phyloP scores from a whole-genome alignment of 2,329 filamentous ascomycete species.

The Chrysoporthe austroafricana region DNA sequence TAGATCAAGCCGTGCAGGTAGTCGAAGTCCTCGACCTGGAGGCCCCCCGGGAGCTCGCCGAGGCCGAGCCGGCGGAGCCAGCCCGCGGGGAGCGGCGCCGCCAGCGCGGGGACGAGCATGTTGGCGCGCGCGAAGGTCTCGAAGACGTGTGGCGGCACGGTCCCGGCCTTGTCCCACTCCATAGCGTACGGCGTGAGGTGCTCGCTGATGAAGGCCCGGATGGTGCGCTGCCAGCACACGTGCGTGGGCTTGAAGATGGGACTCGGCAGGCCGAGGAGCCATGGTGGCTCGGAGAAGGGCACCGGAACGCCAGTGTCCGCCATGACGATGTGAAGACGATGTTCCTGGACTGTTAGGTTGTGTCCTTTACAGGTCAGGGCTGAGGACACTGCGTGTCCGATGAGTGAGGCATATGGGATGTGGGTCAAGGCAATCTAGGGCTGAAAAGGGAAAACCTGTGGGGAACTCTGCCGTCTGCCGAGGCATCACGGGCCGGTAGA shows the following conservation, averaged over 20 bases:
- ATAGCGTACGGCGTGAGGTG: constrained; percentile 64
- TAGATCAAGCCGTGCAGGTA: constrained; percentile 73
- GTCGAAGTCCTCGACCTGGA: constrained; percentile 75
- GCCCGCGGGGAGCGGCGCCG: constrained; percentile 68
- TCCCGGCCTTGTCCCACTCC: constrained; percentile 71
- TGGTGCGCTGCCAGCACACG: constrained; percentile 67
- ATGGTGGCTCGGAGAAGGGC: constrained; percentile 76
- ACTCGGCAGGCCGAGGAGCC: constrained; percentile 70
- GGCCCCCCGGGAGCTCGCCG: constrained; percentile 65
- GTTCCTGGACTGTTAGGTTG: neutral
- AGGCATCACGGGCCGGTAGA: neutral
- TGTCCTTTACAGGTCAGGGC: neutral
- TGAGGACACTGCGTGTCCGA: neutral
- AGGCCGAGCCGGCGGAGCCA: constrained; percentile 71
- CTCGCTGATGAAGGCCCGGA: constrained; percentile 67
- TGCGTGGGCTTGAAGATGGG: constrained; percentile 73
- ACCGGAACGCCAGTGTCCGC: constrained; percentile 37
- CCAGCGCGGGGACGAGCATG: constrained; percentile 73
- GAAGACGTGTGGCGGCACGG: constrained; percentile 67
- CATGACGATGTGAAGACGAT: neutral
- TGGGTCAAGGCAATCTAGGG: neutral
- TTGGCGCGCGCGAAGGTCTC: constrained; percentile 65
- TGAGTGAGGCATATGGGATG: neutral
- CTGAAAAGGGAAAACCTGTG: neutral
- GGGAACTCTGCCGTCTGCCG: neutral